A percentile compares a stretch with the other conserved stretches of the same genome.
Evolutionary conservation across 1,139 yeast species (phyloP).

Genomic region (Scheffersomyces cryptocercus): DNA sequence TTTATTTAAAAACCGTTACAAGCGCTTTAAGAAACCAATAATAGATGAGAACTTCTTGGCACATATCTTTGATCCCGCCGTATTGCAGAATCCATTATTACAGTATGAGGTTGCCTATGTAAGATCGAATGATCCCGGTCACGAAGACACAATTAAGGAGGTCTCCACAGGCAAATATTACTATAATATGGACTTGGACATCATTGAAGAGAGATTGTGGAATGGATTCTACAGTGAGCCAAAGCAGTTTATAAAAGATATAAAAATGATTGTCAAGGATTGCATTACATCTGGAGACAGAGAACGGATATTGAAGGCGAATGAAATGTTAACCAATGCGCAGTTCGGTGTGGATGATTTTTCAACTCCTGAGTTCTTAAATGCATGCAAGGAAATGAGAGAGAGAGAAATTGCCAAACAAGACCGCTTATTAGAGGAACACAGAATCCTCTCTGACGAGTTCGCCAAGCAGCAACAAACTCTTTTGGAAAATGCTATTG

Average conservation of each 20-base stretch:
- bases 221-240: slow-evolving; percentile 95
- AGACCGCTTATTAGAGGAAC: slow-evolving; percentile 44
- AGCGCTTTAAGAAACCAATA: slow-evolving; percentile 86
- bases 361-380: slow-evolving; percentile 67
- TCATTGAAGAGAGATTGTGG: slow-evolving; percentile 94
- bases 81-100: slow-evolving; percentile 36
- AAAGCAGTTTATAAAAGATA: slow-evolving; percentile 80
- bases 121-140: slow-evolving; percentile 52
- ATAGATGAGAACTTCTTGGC: slow-evolving; percentile 73
- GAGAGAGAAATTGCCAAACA: slow-evolving; percentile 65
- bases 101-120: slow-evolving; percentile 52
- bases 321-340: slow-evolving; percentile 95
- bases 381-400: slow-evolving; percentile 75
- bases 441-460: slow-evolving; percentile 27
- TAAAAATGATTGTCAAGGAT: slow-evolving; percentile 82
- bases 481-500: neutral
- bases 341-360: slow-evolving; percentile 95
- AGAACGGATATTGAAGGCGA: slow-evolving; percentile 82
- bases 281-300: slow-evolving; percentile 75
- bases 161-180: slow-evolving; percentile 69
- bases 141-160: slow-evolving; percentile 74
- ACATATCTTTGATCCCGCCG: slow-evolving; percentile 71
- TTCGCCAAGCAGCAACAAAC: slow-evolving; percentile 22
- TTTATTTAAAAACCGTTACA: slow-evolving; percentile 79
- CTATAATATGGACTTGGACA: slow-evolving; percentile 89